Evolutionary conservation across 805 yeast species (phyloP).

Genomic region (Starmera pachycereana): DNA sequence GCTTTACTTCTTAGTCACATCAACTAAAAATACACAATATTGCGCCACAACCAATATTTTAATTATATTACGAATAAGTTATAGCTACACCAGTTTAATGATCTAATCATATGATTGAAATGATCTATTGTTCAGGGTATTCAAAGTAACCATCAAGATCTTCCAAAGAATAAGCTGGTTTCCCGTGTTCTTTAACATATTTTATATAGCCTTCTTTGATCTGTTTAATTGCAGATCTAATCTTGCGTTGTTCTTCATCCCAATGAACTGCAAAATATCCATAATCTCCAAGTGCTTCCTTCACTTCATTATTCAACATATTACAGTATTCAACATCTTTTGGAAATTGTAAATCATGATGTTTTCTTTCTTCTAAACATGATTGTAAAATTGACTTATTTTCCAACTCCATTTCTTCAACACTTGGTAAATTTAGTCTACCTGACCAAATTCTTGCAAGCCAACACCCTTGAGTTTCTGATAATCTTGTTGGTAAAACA

Average conservation of each 20-base stretch:
- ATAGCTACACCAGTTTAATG: too few relatives aligned
- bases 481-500: slow-evolving; percentile 51
- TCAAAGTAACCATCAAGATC: slow-evolving; percentile 29
- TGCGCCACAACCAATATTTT: too few relatives aligned
- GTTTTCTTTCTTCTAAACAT: slow-evolving; percentile 35
- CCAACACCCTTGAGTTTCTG: slow-evolving; percentile 56
- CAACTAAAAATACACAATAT: too few relatives aligned
- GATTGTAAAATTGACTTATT: slow-evolving; percentile 24
- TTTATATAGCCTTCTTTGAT: slow-evolving; percentile 35
- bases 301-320: slow-evolving; percentile 27
- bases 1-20: too few relatives aligned
- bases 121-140: too few relatives aligned
- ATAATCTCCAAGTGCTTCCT: slow-evolving; percentile 25
- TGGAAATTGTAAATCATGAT: slow-evolving; percentile 46
- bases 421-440: slow-evolving; percentile 38
- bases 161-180: slow-evolving; percentile 25
- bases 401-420: slow-evolving; percentile 35
- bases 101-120: too few relatives aligned
- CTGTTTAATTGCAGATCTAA: slow-evolving; percentile 32
- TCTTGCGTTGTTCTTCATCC: slow-evolving; percentile 34
- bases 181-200: slow-evolving; percentile 28
- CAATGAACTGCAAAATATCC: slow-evolving; percentile 44
- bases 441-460: slow-evolving; percentile 54
- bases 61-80: too few relatives aligned
- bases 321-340: slow-evolving; percentile 51